These are phyloP conservation scores for Thamnidium elegans DNA, from an alignment of 192 early-diverging fungal genomes.

Conservation along the genomic window DNA sequence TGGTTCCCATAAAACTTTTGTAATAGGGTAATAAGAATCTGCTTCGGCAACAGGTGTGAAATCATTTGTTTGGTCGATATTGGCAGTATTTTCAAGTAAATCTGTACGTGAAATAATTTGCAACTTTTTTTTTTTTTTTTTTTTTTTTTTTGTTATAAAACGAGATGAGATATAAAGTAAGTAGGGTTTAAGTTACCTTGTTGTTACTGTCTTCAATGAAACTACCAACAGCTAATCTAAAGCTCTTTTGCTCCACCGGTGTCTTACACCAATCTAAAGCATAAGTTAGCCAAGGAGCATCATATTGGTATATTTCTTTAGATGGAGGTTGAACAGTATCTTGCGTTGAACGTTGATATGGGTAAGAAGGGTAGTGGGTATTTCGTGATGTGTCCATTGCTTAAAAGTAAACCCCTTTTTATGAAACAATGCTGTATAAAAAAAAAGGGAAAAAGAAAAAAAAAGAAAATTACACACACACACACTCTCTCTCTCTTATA, in stretches of 20 bases:
- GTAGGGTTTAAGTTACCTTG: slow-evolving; percentile 39
- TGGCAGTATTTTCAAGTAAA: slow-evolving; percentile 35
- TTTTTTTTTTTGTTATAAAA: neutral
- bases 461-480: neutral
- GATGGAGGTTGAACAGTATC: slow-evolving; percentile 18
- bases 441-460: neutral
- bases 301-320: slow-evolving; percentile 81
- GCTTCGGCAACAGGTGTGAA: slow-evolving; percentile 75
- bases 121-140: slow-evolving; percentile 43
- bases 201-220: slow-evolving; percentile 72
- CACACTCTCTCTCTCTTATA: too few relatives aligned
- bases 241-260: slow-evolving; percentile 59
- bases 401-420: neutral
- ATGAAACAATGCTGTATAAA: neutral
- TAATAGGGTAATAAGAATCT: slow-evolving; percentile 84
- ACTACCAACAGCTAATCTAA: slow-evolving; percentile 81
- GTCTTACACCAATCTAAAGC: slow-evolving; percentile 84
- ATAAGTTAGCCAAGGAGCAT: slow-evolving; percentile 83
- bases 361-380: slow-evolving; percentile 17
- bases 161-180: neutral
- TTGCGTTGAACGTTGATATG: slow-evolving; percentile 14
- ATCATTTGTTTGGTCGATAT: slow-evolving; percentile 46
- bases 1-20: slow-evolving; percentile 89
- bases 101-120: slow-evolving; percentile 63
- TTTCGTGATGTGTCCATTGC: slow-evolving; percentile 16